These are phyloP conservation scores for Herpetomonas muscarum DNA, from an alignment of 208 protist genomes.

Conservation along the genomic window DNA sequence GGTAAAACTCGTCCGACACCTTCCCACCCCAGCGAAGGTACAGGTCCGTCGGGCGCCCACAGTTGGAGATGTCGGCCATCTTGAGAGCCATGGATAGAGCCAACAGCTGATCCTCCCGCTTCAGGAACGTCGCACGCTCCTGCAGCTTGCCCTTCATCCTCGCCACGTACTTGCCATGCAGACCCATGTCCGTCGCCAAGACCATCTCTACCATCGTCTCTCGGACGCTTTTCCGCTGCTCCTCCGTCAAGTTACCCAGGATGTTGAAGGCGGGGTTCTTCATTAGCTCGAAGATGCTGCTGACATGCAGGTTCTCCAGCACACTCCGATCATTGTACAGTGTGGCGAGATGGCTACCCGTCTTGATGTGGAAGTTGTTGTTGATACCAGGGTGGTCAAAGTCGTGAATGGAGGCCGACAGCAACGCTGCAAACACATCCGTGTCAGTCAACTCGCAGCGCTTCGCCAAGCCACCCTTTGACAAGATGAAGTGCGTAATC, in stretches of 20 bases:
- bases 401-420: conserved; percentile 95
- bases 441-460: conserved; percentile 68
- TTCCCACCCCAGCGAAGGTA: conserved; percentile 88
- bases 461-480: conserved; percentile 60
- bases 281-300: conserved; percentile 90
- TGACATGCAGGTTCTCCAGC: conserved; percentile 94
- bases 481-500: conserved; percentile 84
- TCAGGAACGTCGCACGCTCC: conserved; percentile 55
- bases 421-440: conserved; percentile 87
- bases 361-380: conserved; percentile 92
- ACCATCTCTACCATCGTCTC: conserved; percentile 91
- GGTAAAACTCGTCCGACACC: conserved; percentile 93
- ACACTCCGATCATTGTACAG: conserved; percentile 95
- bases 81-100: conserved; percentile 91
- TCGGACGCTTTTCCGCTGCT: conserved; percentile 79
- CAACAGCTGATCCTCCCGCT: conserved; percentile 79
- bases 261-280: conserved; percentile 82
- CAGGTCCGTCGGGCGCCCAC: conserved; percentile 78
- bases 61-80: conserved; percentile 95
- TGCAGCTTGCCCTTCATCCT: conserved; percentile 63
- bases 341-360: conserved; percentile 77
- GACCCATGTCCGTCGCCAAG: conserved; percentile 93
- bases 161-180: conserved; percentile 84
- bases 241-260: conserved; percentile 63
- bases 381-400: conserved; percentile 96